These are phyloP conservation scores for Phaeodactylum tricornutum DNA, from an alignment of 108 stramenopile species.

Conservation along the genomic window DNA sequence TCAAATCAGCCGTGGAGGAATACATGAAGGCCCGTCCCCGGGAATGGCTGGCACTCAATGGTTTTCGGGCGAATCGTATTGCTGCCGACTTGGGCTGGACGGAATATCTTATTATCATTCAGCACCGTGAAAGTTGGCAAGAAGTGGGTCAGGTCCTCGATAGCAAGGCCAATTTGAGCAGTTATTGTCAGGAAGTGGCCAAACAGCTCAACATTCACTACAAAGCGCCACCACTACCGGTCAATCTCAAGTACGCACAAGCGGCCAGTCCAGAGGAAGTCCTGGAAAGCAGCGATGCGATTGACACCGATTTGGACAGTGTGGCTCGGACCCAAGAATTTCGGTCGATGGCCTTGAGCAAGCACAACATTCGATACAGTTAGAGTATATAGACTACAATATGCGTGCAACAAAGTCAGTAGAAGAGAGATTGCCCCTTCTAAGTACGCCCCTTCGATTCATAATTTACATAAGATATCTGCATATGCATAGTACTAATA, in stretches of 20 bases:
- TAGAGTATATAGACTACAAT: too few relatives aligned
- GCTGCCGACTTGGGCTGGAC: slow-evolving; percentile 46
- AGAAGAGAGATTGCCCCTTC: too few relatives aligned
- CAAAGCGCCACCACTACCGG: slow-evolving; percentile 10
- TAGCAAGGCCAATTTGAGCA: slow-evolving; percentile 40
- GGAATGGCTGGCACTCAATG: slow-evolving; percentile 46
- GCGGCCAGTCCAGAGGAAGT: too few relatives aligned
- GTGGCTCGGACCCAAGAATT: too few relatives aligned
- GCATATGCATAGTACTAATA: too few relatives aligned
- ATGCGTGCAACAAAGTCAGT: too few relatives aligned
- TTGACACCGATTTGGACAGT: too few relatives aligned
- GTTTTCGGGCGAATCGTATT: slow-evolving; percentile 39
- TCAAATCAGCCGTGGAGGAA: slow-evolving; percentile 34
- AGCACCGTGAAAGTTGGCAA: slow-evolving; percentile 39
- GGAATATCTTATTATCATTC: slow-evolving; percentile 32
- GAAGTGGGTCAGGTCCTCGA: slow-evolving; percentile 23
- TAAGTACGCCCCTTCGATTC: too few relatives aligned
- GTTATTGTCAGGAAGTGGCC: slow-evolving; percentile 43
- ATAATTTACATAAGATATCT: too few relatives aligned
- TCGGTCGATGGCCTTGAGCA: too few relatives aligned
- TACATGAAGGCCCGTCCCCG: slow-evolving; percentile 45
- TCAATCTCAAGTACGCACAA: slow-evolving; percentile 7
- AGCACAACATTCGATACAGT: too few relatives aligned
- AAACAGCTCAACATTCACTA: slow-evolving; percentile 60
- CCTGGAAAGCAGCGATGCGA: too few relatives aligned